These are phyloP conservation scores for Castanea crenata DNA, from an alignment of 306 rosid genomes.

Conservation along the genomic window DNA sequence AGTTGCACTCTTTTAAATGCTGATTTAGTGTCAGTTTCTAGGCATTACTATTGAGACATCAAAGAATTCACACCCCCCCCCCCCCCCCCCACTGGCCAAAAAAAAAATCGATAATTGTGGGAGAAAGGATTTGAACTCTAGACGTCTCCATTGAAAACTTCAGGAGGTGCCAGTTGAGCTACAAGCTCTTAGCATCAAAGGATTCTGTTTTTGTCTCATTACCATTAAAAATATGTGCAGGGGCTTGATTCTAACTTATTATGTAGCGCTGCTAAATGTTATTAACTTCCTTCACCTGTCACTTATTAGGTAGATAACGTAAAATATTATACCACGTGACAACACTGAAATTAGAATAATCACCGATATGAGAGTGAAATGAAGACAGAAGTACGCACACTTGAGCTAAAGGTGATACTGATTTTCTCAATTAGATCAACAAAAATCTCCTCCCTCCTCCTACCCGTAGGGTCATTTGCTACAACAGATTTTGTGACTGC, in stretches of 20 bases:
- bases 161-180: no score
- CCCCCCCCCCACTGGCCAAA: no score
- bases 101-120: no score
- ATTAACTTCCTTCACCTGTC: neutral
- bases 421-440: slow-evolving; percentile 92
- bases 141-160: no score
- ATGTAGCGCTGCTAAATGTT: neutral
- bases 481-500: slow-evolving; percentile 91
- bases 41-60: slow-evolving; percentile 5
- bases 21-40: slow-evolving; percentile 6
- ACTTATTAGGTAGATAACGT: neutral
- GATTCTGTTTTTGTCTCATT: slow-evolving; percentile 10
- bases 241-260: slow-evolving; percentile 7
- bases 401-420: slow-evolving; percentile 87
- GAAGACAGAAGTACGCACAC: slow-evolving; percentile 51
- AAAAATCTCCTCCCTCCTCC: slow-evolving; percentile 85
- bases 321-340: slow-evolving; percentile 17
- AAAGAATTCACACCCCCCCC: no score
- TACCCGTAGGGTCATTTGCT: slow-evolving; percentile 79
- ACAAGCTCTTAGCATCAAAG: neutral
- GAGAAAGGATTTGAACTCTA: no score
- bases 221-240: slow-evolving; percentile 19
- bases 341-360: slow-evolving; percentile 11
- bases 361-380: slow-evolving; percentile 14
- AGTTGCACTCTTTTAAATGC: neutral